A percentile compares a stretch with the other conserved stretches of the same genome.
Evolutionary conservation across 2,329 filamentous ascomycete species (phyloP).

Genomic region (Rhynchosporium agropyri): DNA sequence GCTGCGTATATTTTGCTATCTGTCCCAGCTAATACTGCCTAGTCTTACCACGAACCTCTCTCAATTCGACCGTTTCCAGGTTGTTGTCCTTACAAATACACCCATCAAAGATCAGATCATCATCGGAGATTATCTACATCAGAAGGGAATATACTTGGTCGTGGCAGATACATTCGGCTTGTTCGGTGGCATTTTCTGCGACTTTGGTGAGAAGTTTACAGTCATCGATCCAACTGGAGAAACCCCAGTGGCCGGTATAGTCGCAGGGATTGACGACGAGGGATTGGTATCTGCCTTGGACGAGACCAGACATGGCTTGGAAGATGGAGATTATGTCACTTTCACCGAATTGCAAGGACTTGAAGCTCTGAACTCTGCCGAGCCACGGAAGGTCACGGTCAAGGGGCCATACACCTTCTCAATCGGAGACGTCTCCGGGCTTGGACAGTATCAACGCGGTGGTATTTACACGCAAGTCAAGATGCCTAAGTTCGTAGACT

Average conservation of each 20-base stretch:
- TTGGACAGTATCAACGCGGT: constrained; percentile 85
- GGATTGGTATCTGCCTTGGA: constrained; percentile 91
- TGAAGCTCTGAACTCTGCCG: constrained; percentile 80
- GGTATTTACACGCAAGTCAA: constrained; percentile 96
- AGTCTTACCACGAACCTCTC: constrained; percentile 76
- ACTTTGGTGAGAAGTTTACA: constrained; percentile 94
- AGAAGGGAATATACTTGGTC: constrained; percentile 89
- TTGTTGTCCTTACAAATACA: constrained; percentile 86
- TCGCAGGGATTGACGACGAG: constrained; percentile 86
- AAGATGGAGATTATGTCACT: constrained; percentile 95
- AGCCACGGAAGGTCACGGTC: constrained; percentile 87
- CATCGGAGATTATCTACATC: constrained; percentile 91
- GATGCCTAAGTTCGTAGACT: constrained; percentile 93
- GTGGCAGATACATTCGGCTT: constrained; percentile 88
- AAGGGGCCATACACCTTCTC: constrained; percentile 98
- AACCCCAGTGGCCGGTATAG: constrained; percentile 81
- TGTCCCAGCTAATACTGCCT: constrained; percentile 30
- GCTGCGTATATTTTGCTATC: neutral
- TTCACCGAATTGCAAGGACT: constrained; percentile 93
- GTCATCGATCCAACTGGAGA: constrained; percentile 90
- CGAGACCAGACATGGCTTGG: constrained; percentile 90
- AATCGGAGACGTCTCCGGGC: constrained; percentile 86
- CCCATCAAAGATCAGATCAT: constrained; percentile 77
- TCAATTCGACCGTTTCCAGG: constrained; percentile 88
- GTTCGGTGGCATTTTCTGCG: constrained; percentile 95